Evolutionary conservation across 352 stramenopile genomes (phyloP).

Genomic region (Phytophthora chlamydospora): DNA sequence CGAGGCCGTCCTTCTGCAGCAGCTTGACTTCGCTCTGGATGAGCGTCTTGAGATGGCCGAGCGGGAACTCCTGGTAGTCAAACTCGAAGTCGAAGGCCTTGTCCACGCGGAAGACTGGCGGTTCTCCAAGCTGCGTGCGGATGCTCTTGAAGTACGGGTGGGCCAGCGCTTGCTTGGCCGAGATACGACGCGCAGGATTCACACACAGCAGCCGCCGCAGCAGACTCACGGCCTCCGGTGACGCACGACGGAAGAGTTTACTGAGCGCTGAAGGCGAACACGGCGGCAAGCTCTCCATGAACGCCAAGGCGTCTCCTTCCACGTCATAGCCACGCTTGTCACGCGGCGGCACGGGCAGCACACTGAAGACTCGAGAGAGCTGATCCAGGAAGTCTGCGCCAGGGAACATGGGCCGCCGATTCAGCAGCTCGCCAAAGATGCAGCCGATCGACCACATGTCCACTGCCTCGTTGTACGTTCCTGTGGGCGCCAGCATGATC

Average conservation of each 20-base stretch:
- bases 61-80: slow-evolving; percentile 71
- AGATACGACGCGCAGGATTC: slow-evolving; percentile 91
- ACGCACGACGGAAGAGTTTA: slow-evolving; percentile 74
- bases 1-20: slow-evolving; percentile 56
- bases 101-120: slow-evolving; percentile 66
- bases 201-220: slow-evolving; percentile 82
- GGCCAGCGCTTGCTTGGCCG: slow-evolving; percentile 87
- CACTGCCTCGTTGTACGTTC: slow-evolving; percentile 76
- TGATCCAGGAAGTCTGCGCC: slow-evolving; percentile 85
- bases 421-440: slow-evolving; percentile 95
- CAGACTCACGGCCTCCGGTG: slow-evolving; percentile 70
- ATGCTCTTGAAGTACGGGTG: slow-evolving; percentile 93
- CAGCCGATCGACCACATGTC: slow-evolving; percentile 91
- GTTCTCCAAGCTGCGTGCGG: slow-evolving; percentile 68
- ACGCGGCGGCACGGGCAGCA: slow-evolving; percentile 67
- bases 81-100: slow-evolving; percentile 87
- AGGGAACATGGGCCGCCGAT: slow-evolving; percentile 77
- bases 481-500: slow-evolving; percentile 86
- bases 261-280: slow-evolving; percentile 72
- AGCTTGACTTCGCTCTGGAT: slow-evolving; percentile 83
- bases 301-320: slow-evolving; percentile 78
- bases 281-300: slow-evolving; percentile 73
- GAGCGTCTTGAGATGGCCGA: slow-evolving; percentile 64
- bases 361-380: slow-evolving; percentile 74
- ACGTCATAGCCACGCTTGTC: slow-evolving; percentile 82